phyloP scores from a whole-genome alignment of 2,329 filamentous ascomycete species.

The Thielaviopsis ethacetica region DNA sequence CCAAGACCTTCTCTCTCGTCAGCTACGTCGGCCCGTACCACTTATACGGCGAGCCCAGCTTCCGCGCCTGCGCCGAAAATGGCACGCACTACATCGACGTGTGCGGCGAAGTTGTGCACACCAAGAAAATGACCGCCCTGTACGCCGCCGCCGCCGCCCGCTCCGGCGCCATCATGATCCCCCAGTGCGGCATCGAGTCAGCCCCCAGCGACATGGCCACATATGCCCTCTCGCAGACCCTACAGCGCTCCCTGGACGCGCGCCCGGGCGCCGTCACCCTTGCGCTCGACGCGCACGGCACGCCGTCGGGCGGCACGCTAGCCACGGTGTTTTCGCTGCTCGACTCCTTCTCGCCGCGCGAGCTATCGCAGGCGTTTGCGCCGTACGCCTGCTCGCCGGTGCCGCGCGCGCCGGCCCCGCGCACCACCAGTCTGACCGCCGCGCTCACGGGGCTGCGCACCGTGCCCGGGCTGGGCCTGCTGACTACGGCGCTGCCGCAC shows the following conservation, averaged over 20 bases:
- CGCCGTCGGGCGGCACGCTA: conserved; percentile 50
- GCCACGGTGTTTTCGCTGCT: conserved; percentile 46
- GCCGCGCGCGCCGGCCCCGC: conserved; percentile 22
- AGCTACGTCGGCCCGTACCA: conserved; percentile 44
- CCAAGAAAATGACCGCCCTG: conserved; percentile 41
- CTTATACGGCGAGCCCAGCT: conserved; percentile 38
- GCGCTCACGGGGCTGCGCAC: conserved; percentile 32
- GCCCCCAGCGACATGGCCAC: conserved; percentile 43
- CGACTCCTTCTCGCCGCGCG: conserved; percentile 32
- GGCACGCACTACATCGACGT: conserved; percentile 50
- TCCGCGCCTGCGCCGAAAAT: conserved; percentile 43
- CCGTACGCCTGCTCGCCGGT: conserved; percentile 44
- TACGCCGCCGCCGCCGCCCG: conserved; percentile 36
- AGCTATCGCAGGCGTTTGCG: conserved; percentile 27
- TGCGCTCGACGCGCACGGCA: conserved; percentile 28
- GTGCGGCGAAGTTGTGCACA: conserved; percentile 44
- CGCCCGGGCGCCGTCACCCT: conserved; percentile 38
- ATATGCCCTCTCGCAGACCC: conserved; percentile 33
- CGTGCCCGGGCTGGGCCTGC: conserved; percentile 35
- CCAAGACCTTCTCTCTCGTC: conserved; percentile 40
- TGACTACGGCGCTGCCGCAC: conserved; percentile 35
- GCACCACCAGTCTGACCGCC: conserved; percentile 23
- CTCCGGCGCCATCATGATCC: conserved; percentile 42
- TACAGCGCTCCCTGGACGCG: conserved; percentile 32
- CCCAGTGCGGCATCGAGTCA: conserved; percentile 46